A percentile compares a stretch with the other conserved stretches of the same genome.
Conservation (phyloP, 495 filamentous ascomycete species). For the Lentithecium fluviatile region DNA sequence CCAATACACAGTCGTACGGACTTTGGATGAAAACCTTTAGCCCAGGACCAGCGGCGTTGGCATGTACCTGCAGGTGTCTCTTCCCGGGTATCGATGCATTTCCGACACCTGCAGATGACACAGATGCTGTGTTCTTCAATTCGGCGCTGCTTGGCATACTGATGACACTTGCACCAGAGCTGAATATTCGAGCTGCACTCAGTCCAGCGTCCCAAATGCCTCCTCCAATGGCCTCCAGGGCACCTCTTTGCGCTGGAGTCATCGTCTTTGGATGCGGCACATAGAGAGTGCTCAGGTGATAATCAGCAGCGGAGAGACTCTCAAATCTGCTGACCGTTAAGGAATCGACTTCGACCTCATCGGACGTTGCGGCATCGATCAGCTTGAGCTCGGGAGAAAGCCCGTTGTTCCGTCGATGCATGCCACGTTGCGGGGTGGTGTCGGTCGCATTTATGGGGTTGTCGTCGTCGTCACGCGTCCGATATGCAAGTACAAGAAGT, state of each 20-base stretch:
- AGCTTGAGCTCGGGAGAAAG: constrained; percentile 84
- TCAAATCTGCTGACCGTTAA: constrained; percentile 82
- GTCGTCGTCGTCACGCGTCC: constrained; percentile 68
- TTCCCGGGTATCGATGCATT: constrained; percentile 29
- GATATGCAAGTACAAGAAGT: constrained; percentile 85
- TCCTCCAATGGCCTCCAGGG: constrained; percentile 65
- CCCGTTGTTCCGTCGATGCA: constrained; percentile 68
- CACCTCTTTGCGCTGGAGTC: constrained; percentile 60
- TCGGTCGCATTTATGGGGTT: constrained; percentile 49
- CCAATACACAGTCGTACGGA: constrained; percentile 89
- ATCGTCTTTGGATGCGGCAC: constrained; percentile 62
- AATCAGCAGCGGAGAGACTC: constrained; percentile 82
- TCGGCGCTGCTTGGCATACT: constrained; percentile 43
- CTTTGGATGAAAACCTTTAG: constrained; percentile 95
- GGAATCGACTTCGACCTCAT: constrained; percentile 73
- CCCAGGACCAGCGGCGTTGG: constrained; percentile 56
- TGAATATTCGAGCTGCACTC: constrained; percentile 80
- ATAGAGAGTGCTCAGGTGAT: constrained; percentile 81
- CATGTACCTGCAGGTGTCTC: constrained; percentile 35
- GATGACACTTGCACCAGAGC: constrained; percentile 83
- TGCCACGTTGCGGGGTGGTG: constrained; percentile 57
- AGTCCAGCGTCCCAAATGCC: constrained; percentile 77
- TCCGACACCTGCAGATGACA: constrained; percentile 50
- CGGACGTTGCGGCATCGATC: constrained; percentile 78
- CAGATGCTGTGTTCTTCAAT: constrained; percentile 49